Conservation (phyloP, 192 early-diverging fungal genomes). For the Mortierella claussenii region DNA sequence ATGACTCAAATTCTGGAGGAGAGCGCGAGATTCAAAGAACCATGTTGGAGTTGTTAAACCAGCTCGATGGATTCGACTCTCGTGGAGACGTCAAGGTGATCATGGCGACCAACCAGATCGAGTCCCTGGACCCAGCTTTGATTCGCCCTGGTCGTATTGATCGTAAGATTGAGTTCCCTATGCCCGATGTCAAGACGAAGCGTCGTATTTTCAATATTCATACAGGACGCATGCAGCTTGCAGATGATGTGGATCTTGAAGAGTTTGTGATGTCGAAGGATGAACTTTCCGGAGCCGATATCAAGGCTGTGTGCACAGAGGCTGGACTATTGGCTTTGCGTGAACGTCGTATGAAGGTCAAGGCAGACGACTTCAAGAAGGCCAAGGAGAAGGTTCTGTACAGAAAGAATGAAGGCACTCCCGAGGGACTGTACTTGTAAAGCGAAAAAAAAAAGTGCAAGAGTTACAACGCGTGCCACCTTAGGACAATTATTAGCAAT, state of each 20-base stretch:
- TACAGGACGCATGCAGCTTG: conserved; percentile 93
- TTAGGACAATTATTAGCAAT: neutral
- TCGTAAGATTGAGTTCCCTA: conserved; percentile 99
- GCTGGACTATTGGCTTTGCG: conserved; percentile 97
- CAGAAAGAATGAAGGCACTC: conserved; percentile 98
- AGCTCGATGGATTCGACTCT: conserved; percentile 98
- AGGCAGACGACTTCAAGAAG: conserved; percentile 96
- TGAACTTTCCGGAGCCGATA: conserved; percentile 97
- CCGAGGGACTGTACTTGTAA: conserved; percentile 94
- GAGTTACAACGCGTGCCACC: too few relatives aligned
- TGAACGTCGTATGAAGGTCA: conserved; percentile 98
- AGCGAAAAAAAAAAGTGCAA: neutral
- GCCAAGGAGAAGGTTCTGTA: conserved; percentile 99
- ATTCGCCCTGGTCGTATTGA: conserved; percentile 98
- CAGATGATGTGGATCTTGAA: conserved; percentile 96
- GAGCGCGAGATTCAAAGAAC: conserved; percentile 98
- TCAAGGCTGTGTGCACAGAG: conserved; percentile 99
- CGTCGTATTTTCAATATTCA: conserved; percentile 97
- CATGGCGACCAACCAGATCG: conserved; percentile 99
- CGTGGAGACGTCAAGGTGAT: conserved; percentile 98
- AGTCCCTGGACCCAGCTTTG: conserved; percentile 96
- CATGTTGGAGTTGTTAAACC: conserved; percentile 97
- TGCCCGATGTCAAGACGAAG: conserved; percentile 97
- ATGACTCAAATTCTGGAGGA: conserved; percentile 94
- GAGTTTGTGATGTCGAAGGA: conserved; percentile 99